Evolutionary conservation across 2,329 filamentous ascomycete species (phyloP).

Genomic region (Epichloe sibirici): DNA sequence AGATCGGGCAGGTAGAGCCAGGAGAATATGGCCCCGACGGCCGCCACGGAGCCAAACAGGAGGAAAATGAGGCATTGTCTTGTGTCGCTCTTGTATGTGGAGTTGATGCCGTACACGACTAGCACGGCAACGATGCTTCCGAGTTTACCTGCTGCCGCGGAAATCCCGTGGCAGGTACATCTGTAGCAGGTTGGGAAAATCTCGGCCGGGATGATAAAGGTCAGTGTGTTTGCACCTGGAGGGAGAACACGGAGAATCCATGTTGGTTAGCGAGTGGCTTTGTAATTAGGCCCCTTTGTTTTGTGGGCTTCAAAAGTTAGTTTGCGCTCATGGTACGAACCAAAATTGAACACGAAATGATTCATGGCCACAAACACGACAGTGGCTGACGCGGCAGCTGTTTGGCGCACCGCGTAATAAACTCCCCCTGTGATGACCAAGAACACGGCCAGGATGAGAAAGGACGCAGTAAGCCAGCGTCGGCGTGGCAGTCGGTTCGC

Average conservation of each 20-base stretch:
- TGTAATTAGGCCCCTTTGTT: not conserved
- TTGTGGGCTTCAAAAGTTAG: too few species aligned
- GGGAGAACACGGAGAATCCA: not conserved
- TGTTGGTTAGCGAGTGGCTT: not conserved
- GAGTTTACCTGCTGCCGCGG: conserved; percentile 46
- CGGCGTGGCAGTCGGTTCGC: conserved; percentile 36
- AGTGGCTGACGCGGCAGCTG: conserved; percentile 29
- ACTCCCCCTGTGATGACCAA: conserved; percentile 38
- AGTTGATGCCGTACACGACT: conserved; percentile 38
- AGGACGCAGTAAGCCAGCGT: conserved; percentile 37
- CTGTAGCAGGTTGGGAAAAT: conserved; percentile 53
- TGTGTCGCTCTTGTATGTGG: conserved; percentile 26
- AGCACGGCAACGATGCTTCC: conserved; percentile 41
- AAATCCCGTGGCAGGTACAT: conserved; percentile 49
- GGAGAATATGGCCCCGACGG: conserved; percentile 35
- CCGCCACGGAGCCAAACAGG: conserved; percentile 37
- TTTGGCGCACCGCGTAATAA: conserved; percentile 35
- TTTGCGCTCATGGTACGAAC: conserved; percentile 17
- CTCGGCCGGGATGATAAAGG: conserved; percentile 52
- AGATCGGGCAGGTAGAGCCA: conserved; percentile 40
- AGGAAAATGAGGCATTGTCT: conserved; percentile 38
- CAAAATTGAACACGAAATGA: conserved; percentile 44
- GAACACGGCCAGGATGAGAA: conserved; percentile 31
- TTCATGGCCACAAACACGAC: conserved; percentile 39
- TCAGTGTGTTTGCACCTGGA: conserved; percentile 46